These are phyloP conservation scores for Hypocreales sp. DNA, from an alignment of 2,329 filamentous ascomycete species.

Conservation along the genomic window DNA sequence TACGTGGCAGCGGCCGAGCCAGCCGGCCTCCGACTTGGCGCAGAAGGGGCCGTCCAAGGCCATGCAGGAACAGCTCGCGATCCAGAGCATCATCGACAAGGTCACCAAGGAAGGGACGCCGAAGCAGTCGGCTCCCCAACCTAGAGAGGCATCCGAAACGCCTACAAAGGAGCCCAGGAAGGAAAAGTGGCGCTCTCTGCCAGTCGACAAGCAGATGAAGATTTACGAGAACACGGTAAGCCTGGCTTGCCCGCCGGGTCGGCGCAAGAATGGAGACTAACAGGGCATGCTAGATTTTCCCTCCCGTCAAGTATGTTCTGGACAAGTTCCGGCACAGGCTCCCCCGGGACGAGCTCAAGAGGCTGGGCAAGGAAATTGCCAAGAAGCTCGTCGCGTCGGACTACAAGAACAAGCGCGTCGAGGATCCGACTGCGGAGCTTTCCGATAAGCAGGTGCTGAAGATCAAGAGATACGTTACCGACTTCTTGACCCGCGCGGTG, in stretches of 20 bases:
- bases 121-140: conserved; percentile 39
- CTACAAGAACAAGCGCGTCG: conserved; percentile 78
- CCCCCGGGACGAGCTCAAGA: conserved; percentile 59
- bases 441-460: conserved; percentile 65
- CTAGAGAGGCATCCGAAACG: conserved; percentile 44
- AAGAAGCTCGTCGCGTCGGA: conserved; percentile 88
- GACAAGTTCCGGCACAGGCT: conserved; percentile 80
- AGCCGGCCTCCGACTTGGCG: conserved; percentile 47
- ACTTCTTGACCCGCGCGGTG: conserved; percentile 77
- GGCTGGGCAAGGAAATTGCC: conserved; percentile 49
- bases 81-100: conserved; percentile 75
- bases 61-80: conserved; percentile 48
- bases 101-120: conserved; percentile 55
- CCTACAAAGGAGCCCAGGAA: conserved; percentile 42
- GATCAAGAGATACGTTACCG: conserved; percentile 68
- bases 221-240: conserved; percentile 86
- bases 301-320: conserved; percentile 70
- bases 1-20: conserved; percentile 67
- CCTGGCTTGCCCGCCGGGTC: not conserved
- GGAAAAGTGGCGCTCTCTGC: conserved; percentile 55
- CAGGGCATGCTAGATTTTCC: conserved; percentile 47
- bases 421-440: conserved; percentile 57
- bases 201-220: conserved; percentile 82
- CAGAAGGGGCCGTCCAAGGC: conserved; percentile 50
- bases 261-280: not conserved